These are phyloP conservation scores for Yarrowia sp. DNA, from an alignment of 805 yeast genomes.

Conservation along the genomic window DNA sequence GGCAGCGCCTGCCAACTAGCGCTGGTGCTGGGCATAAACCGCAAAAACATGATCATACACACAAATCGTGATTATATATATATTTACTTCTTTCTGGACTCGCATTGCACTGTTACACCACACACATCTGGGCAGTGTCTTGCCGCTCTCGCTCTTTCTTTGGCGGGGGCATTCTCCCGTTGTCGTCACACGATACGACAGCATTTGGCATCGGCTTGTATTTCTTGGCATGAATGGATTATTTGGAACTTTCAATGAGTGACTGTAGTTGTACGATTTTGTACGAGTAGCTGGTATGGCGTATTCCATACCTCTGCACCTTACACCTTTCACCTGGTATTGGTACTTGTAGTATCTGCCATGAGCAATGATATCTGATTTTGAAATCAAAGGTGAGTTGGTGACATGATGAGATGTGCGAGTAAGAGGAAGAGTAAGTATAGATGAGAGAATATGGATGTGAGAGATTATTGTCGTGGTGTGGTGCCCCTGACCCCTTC, in stretches of 20 bases:
- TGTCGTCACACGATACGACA: slow-evolving; percentile 14
- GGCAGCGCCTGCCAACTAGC: neutral
- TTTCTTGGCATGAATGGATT: slow-evolving; percentile 23
- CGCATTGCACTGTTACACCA: neutral
- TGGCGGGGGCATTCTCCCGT: slow-evolving; percentile 12
- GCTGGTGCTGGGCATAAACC: neutral
- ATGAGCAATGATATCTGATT: too few relatives aligned
- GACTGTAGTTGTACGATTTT: neutral
- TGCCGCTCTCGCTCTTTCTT: neutral
- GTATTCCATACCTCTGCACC: too few relatives aligned
- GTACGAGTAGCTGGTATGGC: neutral
- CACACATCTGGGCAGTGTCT: neutral
- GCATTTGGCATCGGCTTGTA: slow-evolving; percentile 21
- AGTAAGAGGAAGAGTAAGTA: too few relatives aligned
- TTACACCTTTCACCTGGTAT: too few relatives aligned
- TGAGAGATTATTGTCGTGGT: too few relatives aligned
- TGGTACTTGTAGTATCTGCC: too few relatives aligned
- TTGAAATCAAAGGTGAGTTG: too few relatives aligned
- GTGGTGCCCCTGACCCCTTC: too few relatives aligned
- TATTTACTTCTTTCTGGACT: slow-evolving; percentile 15
- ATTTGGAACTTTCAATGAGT: neutral
- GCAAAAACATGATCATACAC: neutral
- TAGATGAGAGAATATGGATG: too few relatives aligned
- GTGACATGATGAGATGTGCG: too few relatives aligned
- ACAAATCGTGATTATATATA: neutral